phyloP scores from a whole-genome alignment of 2,329 filamentous ascomycete genomes.

The Venturia pyrina region DNA sequence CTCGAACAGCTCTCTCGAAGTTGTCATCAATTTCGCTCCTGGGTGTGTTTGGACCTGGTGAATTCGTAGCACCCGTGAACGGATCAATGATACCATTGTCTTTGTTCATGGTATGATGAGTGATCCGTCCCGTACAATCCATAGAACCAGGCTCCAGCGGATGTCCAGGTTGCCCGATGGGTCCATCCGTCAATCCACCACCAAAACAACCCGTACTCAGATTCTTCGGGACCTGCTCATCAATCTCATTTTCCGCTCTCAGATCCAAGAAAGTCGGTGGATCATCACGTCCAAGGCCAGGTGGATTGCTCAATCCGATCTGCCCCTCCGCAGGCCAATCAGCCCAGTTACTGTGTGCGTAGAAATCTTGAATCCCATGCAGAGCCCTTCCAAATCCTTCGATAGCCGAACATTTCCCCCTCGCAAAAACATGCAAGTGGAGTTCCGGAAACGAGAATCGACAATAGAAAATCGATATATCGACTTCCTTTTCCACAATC shows the following conservation, averaged over 20 bases:
- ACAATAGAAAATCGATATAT: slow-evolving; percentile 17
- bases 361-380: slow-evolving; percentile 15
- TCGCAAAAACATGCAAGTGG: slow-evolving; percentile 17
- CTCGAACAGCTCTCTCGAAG: slow-evolving; percentile 18
- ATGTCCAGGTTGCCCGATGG: slow-evolving; percentile 19
- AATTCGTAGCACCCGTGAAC: slow-evolving; percentile 16
- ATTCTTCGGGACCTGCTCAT: slow-evolving; percentile 17
- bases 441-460: slow-evolving; percentile 19
- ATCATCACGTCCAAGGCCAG: slow-evolving; percentile 16
- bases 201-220: slow-evolving; percentile 20
- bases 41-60: slow-evolving; percentile 18
- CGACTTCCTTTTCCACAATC: slow-evolving; percentile 17
- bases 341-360: slow-evolving; percentile 14
- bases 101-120: slow-evolving; percentile 21
- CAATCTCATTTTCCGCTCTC: slow-evolving; percentile 19
- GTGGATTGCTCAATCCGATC: slow-evolving; percentile 18
- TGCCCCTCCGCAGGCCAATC: slow-evolving; percentile 14
- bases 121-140: slow-evolving; percentile 19
- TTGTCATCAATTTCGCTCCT: slow-evolving; percentile 19
- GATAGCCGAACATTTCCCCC: slow-evolving; percentile 12
- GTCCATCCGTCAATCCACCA: slow-evolving; percentile 19
- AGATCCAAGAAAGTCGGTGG: slow-evolving; percentile 18
- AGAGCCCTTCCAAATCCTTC: slow-evolving; percentile 13
- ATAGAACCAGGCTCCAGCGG: slow-evolving; percentile 20
- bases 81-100: slow-evolving; percentile 19